These are phyloP conservation scores for Curvularia sp. DNA, from an alignment of 2,329 filamentous ascomycete genomes.

Conservation along the genomic window DNA sequence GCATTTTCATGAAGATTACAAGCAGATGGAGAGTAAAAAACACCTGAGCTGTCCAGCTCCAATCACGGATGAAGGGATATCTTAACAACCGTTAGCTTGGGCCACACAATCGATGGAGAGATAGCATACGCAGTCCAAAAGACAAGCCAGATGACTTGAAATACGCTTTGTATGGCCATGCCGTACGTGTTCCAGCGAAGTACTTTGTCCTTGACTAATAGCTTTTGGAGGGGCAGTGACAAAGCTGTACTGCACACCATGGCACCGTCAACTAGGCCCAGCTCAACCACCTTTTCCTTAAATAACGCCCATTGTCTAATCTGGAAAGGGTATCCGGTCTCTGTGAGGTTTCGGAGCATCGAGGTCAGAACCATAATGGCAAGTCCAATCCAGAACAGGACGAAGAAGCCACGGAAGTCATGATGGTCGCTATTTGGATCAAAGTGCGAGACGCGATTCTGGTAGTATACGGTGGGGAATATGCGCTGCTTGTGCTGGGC, in stretches of 20 bases:
- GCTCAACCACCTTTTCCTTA: slow-evolving; percentile 85
- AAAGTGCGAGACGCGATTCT: slow-evolving; percentile 91
- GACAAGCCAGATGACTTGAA: slow-evolving; percentile 78
- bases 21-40: slow-evolving; percentile 92
- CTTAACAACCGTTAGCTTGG: slow-evolving; percentile 41
- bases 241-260: slow-evolving; percentile 82
- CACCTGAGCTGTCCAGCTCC: slow-evolving; percentile 98
- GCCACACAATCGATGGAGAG: background rate
- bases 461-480: slow-evolving; percentile 93
- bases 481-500: slow-evolving; percentile 81
- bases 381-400: slow-evolving; percentile 95
- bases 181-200: slow-evolving; percentile 79
- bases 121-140: slow-evolving; percentile 73
- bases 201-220: slow-evolving; percentile 65
- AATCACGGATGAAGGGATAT: slow-evolving; percentile 82
- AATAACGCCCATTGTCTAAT: slow-evolving; percentile 89
- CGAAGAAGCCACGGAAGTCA: slow-evolving; percentile 97
- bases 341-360: slow-evolving; percentile 91
- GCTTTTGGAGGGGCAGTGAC: slow-evolving; percentile 74
- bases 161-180: slow-evolving; percentile 82
- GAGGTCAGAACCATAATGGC: slow-evolving; percentile 96
- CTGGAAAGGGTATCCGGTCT: slow-evolving; percentile 85
- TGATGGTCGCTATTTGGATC: slow-evolving; percentile 90
- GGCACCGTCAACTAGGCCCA: slow-evolving; percentile 80
- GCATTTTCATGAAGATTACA: slow-evolving; percentile 97